Conservation (phyloP, 345 rosid species). For the Dipteronia sinensis region DNA sequence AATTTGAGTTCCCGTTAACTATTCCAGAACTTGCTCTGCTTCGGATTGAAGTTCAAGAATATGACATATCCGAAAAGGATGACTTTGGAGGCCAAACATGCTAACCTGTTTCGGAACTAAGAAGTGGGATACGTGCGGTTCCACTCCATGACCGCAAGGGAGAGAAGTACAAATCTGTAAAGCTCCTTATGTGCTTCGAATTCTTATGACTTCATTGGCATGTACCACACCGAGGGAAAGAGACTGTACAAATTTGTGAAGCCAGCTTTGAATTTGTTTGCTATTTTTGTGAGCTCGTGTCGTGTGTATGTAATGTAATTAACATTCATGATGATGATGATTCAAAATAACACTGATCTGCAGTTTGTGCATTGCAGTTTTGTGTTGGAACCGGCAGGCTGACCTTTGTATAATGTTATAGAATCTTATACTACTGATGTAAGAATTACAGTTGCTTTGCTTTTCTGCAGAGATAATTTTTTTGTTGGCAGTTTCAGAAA, state of each 20-base stretch:
- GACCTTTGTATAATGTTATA: not conserved
- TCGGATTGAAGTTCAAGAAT: constrained; percentile 85
- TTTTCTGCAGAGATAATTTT: no score
- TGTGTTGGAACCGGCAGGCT: not conserved
- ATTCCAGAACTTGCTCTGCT: constrained; percentile 86
- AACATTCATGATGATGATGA: not conserved
- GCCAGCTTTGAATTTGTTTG: constrained; percentile 17
- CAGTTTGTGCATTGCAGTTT: not conserved
- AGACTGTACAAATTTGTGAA: constrained; percentile 9
- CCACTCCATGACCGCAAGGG: constrained; percentile 55
- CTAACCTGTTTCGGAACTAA: constrained; percentile 71
- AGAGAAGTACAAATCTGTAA: constrained; percentile 58
- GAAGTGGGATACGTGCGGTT: constrained; percentile 72
- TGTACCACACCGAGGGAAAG: not conserved
- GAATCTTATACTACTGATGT: no score
- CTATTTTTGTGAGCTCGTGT: not conserved
- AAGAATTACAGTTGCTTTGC: no score
- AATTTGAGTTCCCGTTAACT: constrained; percentile 77
- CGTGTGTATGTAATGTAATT: constrained; percentile 6
- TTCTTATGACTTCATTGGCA: constrained; percentile 37
- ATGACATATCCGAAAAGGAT: constrained; percentile 84
- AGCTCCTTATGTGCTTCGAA: constrained; percentile 75
- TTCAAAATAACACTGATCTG: not conserved
- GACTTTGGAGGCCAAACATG: constrained; percentile 95
- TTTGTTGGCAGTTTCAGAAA: no score